Percentiles rank a stretch among this genome's conserved stretches.
Conservation (phyloP, 73 alveolate genomes). For the Symbiodinium pilosum region DNA sequence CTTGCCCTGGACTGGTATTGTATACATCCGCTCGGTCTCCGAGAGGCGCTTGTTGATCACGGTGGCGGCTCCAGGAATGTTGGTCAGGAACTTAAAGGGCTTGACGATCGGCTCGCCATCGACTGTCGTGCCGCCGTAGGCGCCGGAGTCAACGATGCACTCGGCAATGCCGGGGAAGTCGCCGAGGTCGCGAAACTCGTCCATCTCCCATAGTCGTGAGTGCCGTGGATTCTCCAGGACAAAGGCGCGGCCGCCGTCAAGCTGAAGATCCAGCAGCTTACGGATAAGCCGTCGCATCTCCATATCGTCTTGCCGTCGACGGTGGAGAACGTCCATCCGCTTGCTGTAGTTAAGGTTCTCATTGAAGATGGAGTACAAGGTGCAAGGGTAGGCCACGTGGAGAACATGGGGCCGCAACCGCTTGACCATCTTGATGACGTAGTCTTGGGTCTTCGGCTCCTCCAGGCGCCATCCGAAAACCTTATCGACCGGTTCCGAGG, state of each 20-base stretch:
- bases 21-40: not conserved
- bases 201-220: too few relatives aligned
- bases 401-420: too few relatives aligned
- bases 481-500: conserved; percentile 29
- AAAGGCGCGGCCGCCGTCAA: not conserved
- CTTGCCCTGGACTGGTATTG: not conserved
- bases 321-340: not conserved
- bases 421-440: too few relatives aligned
- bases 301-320: not conserved
- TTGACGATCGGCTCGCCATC: too few relatives aligned
- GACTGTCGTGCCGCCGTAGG: not conserved
- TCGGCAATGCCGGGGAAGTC: not conserved
- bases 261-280: not conserved
- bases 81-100: not conserved
- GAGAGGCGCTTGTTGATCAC: not conserved
- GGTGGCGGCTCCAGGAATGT: not conserved
- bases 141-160: not conserved
- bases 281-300: not conserved
- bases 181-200: too few relatives aligned
- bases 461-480: not conserved
- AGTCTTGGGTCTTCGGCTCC: not conserved
- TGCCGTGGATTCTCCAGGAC: not conserved
- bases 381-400: not conserved
- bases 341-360: too few relatives aligned
- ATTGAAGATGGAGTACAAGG: too few relatives aligned